Percentiles rank a stretch among this genome's conserved stretches.
These are phyloP conservation scores for Calophaca sinica DNA, from an alignment of 306 rosid species.

Conservation along the genomic window DNA sequence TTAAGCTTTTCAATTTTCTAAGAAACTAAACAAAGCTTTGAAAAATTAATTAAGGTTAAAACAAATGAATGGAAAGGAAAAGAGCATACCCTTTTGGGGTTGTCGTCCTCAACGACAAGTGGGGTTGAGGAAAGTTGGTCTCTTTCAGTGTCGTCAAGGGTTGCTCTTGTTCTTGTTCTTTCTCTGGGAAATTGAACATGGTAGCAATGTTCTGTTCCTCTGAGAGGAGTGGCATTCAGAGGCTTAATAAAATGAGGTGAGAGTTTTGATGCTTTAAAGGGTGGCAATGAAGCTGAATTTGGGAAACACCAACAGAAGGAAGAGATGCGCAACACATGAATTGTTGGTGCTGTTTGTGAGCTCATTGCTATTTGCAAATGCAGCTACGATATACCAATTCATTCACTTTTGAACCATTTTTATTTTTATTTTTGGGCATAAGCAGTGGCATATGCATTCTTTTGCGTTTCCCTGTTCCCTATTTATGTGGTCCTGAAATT, in stretches of 20 bases:
- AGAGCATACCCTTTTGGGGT: slow-evolving; percentile 54
- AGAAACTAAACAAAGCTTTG: slow-evolving; percentile 15
- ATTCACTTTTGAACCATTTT: background rate
- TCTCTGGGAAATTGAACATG: slow-evolving; percentile 45
- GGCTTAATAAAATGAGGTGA: background rate
- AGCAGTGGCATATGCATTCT: background rate
- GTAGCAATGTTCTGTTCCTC: slow-evolving; percentile 16
- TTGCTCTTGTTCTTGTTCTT: slow-evolving; percentile 58
- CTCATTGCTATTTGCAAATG: slow-evolving; percentile 53
- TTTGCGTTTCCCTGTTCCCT: background rate
- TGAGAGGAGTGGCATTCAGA: slow-evolving; percentile 37
- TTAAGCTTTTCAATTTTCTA: background rate
- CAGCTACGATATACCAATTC: slow-evolving; percentile 21
- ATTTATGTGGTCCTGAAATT: background rate
- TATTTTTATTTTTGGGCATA: background rate
- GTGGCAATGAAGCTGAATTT: slow-evolving; percentile 40
- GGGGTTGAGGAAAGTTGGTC: slow-evolving; percentile 61
- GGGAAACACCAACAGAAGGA: slow-evolving; percentile 43
- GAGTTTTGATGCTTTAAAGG: slow-evolving; percentile 43
- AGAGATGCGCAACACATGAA: slow-evolving; percentile 26
- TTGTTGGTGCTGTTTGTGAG: slow-evolving; percentile 41
- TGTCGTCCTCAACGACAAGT: slow-evolving; percentile 46
- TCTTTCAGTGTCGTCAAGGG: slow-evolving; percentile 57
- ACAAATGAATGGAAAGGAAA: background rate
- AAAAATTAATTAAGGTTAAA: background rate